Base-by-base conservation (phyloP, 1,284 basidiomycete species). In the Leccinum idahoense region DNA sequence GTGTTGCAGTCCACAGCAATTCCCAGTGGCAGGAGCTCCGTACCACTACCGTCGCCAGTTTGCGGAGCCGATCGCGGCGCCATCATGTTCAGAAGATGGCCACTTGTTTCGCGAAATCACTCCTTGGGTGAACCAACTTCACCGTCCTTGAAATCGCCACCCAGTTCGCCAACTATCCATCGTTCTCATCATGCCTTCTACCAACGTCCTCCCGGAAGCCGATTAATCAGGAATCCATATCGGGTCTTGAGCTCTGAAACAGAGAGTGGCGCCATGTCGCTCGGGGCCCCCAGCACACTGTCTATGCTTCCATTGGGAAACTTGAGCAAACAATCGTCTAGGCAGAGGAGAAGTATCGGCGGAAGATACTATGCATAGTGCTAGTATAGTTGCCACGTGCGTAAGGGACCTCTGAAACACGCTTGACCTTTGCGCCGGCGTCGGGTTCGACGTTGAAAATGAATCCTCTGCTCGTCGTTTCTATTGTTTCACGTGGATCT, bases 191-290 rank as follows among this genome's bases (percentile, higher is more conserved):
- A n/a, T 18, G 0, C 39, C 7, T 63, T 64, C 4, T 66, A 68
- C 44, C 72, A 66, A 14, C 65, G 67, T 26, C 59, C 66, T 29
- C 66, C 68, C 10, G 74, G 72, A 15, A 74, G 72, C 59, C 70
- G 72, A 26, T 75, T 76, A 59, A 68, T 62, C n/a, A 74, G n/a
- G 72, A 69, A 2, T 39, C 65, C 2, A 60, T 67, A 15, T 74
- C 72, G 3, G 73, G 61, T 75, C 35, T 60, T 72, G 37, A 73
- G 62, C n/a, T 66, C 70, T 15, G 73, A 75, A 44, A 62, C 65
- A 1, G 70, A 63, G n/a, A 70, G 67, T 35, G 63, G 72, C 32
- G 46, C 60, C 29, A 55, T 35, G 15, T 65, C 67, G 1, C 54
- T 67, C 1, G 60, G 58, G 10, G 51, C 20, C 10, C 23, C 57